phyloP scores from a whole-genome alignment of 78 protist species.

The Polysphondylium violaceum region DNA sequence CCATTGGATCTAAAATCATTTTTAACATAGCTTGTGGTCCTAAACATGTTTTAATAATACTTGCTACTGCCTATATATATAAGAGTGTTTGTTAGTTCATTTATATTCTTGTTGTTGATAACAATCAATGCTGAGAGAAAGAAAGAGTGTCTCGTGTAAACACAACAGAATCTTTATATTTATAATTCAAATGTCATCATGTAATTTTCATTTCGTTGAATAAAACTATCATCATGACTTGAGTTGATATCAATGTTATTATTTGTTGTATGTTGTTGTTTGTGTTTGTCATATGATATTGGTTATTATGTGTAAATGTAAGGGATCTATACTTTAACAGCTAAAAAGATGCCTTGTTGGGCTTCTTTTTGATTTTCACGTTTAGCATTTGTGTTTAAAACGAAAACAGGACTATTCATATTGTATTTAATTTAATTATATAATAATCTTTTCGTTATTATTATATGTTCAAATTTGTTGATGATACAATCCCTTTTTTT shows the following conservation, averaged over 20 bases:
- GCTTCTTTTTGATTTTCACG: slow-evolving; percentile 96
- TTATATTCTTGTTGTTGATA: too few species aligned
- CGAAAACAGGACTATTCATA: slow-evolving; percentile 72
- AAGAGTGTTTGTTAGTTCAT: background rate
- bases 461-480: too few species aligned
- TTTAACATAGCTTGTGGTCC: slow-evolving; percentile 99
- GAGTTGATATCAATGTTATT: background rate
- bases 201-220: background rate
- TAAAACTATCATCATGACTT: background rate
- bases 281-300: slow-evolving; percentile 3
- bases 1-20: slow-evolving; percentile 99
- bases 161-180: too few species aligned
- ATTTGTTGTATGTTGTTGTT: background rate
- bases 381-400: slow-evolving; percentile 87
- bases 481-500: too few species aligned
- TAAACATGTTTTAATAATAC: slow-evolving; percentile 95
- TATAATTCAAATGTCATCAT: too few species aligned
- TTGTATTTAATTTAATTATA: slow-evolving; percentile 15
- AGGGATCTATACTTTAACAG: slow-evolving; percentile 90
- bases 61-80: slow-evolving; percentile 89
- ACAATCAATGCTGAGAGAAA: too few species aligned
- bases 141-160: too few species aligned
- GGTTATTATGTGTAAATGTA: background rate
- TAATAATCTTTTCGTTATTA: background rate
- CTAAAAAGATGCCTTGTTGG: slow-evolving; percentile 94